Base-by-base conservation (phyloP, 768 basidiomycete species). In the Russula brevipes region DNA sequence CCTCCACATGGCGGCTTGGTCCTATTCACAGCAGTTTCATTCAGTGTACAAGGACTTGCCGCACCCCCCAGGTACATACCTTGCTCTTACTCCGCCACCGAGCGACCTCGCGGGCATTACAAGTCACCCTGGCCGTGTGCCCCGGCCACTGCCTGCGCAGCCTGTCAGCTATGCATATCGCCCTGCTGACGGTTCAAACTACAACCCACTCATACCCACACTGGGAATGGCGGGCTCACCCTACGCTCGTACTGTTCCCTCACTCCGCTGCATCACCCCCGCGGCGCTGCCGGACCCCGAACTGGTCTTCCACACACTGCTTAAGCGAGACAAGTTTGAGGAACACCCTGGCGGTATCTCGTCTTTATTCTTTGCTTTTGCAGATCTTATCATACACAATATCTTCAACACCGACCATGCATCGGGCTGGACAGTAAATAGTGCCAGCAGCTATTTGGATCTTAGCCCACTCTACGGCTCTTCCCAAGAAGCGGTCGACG, bases 291-390 rank as follows among this genome's bases (percentile, higher is more conserved):
- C 89, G 1, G 85, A 88, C 65, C 73, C 89, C 17, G 81, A 79
- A 4, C 72, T 87, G 7, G 79, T 93, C 5, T 93, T 91, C 64
- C 89, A 93, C 69, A 78, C 80, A 1, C 82, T 93, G 14, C 76
- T 93, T 45, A 74, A 69, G 63, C 70, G 71, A 72, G 80, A 72
- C 70, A 70, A 68, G 58, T 68, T 68, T 59, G 66, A 42, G 8
- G 65, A 61, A 56, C 74, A 70, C 49, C 72, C 67, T n/a, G 70
- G 81, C 4, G 89, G 89, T 19, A 80, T 91, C 50, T 88, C 85
- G 14, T 81, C 82, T 63, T 74, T 88, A 19, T 87, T 91, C 74
- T 92, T 91, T 68, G 86, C 89, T 0, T 89, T 92, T 69, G 89
- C 89, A 12, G 81, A 89, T 68, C 74, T 91, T 60, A 77, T 91